Conservation (phyloP, 2,329 filamentous ascomycete genomes). For the Colletotrichum sansevieriae region DNA sequence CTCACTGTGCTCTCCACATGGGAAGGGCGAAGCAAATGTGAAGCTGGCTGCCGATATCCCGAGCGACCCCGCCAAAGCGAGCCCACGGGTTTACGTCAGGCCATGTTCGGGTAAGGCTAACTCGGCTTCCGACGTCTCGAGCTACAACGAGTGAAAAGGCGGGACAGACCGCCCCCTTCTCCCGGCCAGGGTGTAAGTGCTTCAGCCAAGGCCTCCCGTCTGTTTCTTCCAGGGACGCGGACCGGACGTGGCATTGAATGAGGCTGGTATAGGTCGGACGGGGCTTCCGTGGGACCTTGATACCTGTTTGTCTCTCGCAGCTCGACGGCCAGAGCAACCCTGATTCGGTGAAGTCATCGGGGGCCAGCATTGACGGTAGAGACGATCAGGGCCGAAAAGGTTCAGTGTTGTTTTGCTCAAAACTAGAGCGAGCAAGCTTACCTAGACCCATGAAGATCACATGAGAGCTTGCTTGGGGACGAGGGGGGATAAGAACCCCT, state of each 20-base stretch:
- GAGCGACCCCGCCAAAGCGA: conserved; percentile 26
- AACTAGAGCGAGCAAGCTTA: conserved; percentile 29
- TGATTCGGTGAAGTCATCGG: neutral
- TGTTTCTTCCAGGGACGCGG: conserved; percentile 18
- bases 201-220: conserved; percentile 20
- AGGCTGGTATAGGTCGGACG: neutral
- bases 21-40: neutral
- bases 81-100: conserved; percentile 28
- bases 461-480: conserved; percentile 20
- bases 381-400: conserved; percentile 12
- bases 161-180: neutral
- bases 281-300: conserved; percentile 2
- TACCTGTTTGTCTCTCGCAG: neutral
- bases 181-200: conserved; percentile 8
- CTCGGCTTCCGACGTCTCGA: conserved; percentile 1
- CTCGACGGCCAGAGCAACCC: neutral
- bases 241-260: conserved; percentile 2
- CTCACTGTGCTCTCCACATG: neutral
- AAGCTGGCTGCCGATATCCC: conserved; percentile 28
- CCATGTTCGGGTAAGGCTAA: conserved; percentile 18
- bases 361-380: neutral
- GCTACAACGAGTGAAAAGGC: no score
- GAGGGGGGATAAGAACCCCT: conserved; percentile 33
- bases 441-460: conserved; percentile 22
- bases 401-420: conserved; percentile 7